Evolutionary conservation across 2,329 filamentous ascomycete species (phyloP), one percentile per base, ranked within the genome.

Genomic region (Pleoardoris graminearum): DNA sequence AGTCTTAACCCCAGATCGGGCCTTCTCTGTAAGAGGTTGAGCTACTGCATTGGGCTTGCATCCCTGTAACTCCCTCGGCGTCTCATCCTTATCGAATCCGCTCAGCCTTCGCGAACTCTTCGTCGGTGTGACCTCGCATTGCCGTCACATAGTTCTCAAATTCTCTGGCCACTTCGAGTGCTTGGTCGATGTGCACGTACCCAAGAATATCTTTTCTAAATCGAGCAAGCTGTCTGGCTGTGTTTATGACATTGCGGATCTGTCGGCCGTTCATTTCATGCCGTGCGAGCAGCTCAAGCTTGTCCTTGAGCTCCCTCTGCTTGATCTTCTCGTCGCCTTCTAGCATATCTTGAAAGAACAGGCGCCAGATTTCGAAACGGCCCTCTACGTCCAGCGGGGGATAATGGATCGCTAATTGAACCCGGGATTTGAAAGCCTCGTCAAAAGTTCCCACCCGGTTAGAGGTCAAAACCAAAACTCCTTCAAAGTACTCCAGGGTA

Each of bases 361-460:
- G 56, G 3, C 76, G 72, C 36, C 76, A 79, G 38, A 79, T 67
- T n/a, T 68, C 65, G n/a, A 68, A 65, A 4, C 75, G 63, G 2
- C 66, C 66, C 1, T 65, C 51, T 2, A 53, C 77, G 74, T 59
- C 78, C 74, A 23, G 79, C 63, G 3, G 78, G 67, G 1, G 79
- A 63, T 38, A 82, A 69, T 41, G 77, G 70, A 45, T 76, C 72
- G 78, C 77, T 77, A 58, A 70, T 70, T 3, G 74, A 68, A 61
- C 57, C 27, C 59, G 61, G 25, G 53, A 63, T 44, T 65, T 58
- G 59, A 78, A 75, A 0, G 74, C 75, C 2, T 73, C 69, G 45
- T 77, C 75, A 48, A 77, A 68, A 59, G 8, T 56, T n/a, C 53
- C 53, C 3, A 76, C 68, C 0, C 74, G 71, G 44, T 78, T 78